These are phyloP conservation scores for Coemansia sp. DNA, from an alignment of 192 early-diverging fungal species.

Conservation along the genomic window DNA sequence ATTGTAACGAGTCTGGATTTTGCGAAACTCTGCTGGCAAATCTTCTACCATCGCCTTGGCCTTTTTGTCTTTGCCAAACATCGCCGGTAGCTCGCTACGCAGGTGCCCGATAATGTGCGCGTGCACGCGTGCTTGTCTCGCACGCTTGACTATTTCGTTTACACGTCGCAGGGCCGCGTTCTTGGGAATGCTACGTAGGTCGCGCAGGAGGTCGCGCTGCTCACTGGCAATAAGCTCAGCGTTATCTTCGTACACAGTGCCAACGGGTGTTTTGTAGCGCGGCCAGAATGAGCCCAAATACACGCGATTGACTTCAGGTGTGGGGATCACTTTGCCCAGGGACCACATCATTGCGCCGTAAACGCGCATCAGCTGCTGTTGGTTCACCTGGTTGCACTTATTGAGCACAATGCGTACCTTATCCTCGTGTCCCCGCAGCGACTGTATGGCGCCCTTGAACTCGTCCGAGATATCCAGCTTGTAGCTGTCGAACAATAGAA, in stretches of 20 bases:
- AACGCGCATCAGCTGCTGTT: slow-evolving; percentile 87
- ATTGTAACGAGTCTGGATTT: slow-evolving; percentile 71
- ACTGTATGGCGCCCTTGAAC: slow-evolving; percentile 79
- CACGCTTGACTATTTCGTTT: slow-evolving; percentile 90
- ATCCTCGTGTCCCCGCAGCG: slow-evolving; percentile 82
- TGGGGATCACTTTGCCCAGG: slow-evolving; percentile 83
- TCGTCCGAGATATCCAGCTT: slow-evolving; percentile 92
- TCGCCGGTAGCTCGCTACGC: slow-evolving; percentile 77
- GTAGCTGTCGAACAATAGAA: slow-evolving; percentile 86
- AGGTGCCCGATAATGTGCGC: slow-evolving; percentile 84
- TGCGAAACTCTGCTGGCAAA: slow-evolving; percentile 74
- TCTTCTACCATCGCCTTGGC: slow-evolving; percentile 72
- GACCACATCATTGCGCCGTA: slow-evolving; percentile 96
- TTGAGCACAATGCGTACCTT: slow-evolving; percentile 86
- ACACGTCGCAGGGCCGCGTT: slow-evolving; percentile 84
- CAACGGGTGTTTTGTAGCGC: slow-evolving; percentile 61
- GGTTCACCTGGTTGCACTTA: slow-evolving; percentile 85
- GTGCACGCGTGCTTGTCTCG: slow-evolving; percentile 78
- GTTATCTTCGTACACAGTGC: slow-evolving; percentile 72
- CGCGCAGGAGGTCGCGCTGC: slow-evolving; percentile 75
- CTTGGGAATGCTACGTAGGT: slow-evolving; percentile 72
- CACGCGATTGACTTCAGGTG: slow-evolving; percentile 89
- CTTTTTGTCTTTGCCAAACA: slow-evolving; percentile 81
- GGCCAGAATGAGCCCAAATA: slow-evolving; percentile 83
- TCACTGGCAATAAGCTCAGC: slow-evolving; percentile 69